phyloP scores from a whole-genome alignment of 495 filamentous ascomycete species.

The Neurospora sp. region DNA sequence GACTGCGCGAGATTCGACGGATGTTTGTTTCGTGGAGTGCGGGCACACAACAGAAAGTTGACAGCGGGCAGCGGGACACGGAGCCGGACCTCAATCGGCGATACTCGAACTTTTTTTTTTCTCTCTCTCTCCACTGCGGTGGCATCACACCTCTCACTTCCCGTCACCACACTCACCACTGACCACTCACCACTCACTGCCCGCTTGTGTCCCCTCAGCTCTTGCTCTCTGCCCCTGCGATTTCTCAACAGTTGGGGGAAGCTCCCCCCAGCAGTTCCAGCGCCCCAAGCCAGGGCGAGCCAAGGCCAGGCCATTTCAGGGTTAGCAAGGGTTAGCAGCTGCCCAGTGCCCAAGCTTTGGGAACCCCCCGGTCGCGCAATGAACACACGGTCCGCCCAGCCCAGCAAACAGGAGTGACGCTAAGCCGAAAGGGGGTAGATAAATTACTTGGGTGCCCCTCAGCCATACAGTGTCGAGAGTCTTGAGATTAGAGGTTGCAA shows the following conservation, averaged over 20 bases:
- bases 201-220: not conserved
- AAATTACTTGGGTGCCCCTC: not conserved
- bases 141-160: not conserved
- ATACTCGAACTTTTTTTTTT: slow-evolving; percentile 16
- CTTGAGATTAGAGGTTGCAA: not conserved
- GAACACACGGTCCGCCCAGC: not conserved
- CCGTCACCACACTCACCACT: not conserved
- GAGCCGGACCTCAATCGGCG: slow-evolving; percentile 23
- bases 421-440: not conserved
- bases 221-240: not conserved
- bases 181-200: not conserved
- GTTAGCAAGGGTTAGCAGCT: not conserved
- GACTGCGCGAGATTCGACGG: not conserved
- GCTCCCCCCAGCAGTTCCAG: not conserved
- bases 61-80: not conserved
- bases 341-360: not conserved
- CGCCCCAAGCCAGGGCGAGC: not conserved
- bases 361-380: not conserved
- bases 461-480: not conserved
- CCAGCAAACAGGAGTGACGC: not conserved
- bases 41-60: not conserved
- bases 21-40: not conserved
- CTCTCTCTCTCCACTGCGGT: not conserved
- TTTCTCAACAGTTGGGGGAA: not conserved
- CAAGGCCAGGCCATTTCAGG: not conserved